phyloP scores from a whole-genome alignment of 2,329 filamentous ascomycete species.

The Trichophaea hybrida region DNA sequence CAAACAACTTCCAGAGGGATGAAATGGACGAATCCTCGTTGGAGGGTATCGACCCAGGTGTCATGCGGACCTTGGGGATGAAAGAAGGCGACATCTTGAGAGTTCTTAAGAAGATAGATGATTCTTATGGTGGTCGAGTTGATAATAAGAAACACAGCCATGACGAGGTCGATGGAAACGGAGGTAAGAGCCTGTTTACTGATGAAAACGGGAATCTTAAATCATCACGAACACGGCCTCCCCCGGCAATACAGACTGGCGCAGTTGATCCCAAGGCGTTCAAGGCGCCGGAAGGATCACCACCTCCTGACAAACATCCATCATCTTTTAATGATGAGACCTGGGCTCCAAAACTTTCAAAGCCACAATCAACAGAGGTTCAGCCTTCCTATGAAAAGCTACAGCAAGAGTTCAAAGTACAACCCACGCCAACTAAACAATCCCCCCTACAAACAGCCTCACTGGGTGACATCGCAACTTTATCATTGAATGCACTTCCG shows the following conservation, averaged over 20 bases:
- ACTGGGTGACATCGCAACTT: conserved; percentile 39
- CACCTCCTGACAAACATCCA: neutral
- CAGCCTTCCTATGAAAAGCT: conserved; percentile 27
- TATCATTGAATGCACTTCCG: conserved; percentile 49
- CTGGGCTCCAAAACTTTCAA: conserved; percentile 84
- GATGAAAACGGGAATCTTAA: conserved; percentile 79
- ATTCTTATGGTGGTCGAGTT: conserved; percentile 43
- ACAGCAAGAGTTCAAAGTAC: conserved; percentile 11
- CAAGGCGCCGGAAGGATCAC: conserved; percentile 45
- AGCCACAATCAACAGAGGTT: conserved; percentile 36
- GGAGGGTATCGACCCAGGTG: conserved; percentile 70
- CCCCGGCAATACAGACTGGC: conserved; percentile 70
- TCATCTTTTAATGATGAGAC: conserved; percentile 87
- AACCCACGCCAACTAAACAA: conserved; percentile 12
- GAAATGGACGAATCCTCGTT: conserved; percentile 92
- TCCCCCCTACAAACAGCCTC: conserved; percentile 43
- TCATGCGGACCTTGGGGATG: conserved; percentile 76
- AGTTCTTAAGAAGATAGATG: conserved; percentile 78
- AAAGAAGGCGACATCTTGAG: conserved; percentile 95
- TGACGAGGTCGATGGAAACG: neutral
- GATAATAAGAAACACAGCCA: neutral
- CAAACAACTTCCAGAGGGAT: conserved; percentile 74
- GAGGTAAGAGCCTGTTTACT: conserved; percentile 51
- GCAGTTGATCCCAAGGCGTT: conserved; percentile 72
- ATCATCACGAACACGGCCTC: conserved; percentile 58